Base-by-base conservation (phyloP, 192 early-diverging fungal species). In the Jimgerdemannia flammicorona region DNA sequence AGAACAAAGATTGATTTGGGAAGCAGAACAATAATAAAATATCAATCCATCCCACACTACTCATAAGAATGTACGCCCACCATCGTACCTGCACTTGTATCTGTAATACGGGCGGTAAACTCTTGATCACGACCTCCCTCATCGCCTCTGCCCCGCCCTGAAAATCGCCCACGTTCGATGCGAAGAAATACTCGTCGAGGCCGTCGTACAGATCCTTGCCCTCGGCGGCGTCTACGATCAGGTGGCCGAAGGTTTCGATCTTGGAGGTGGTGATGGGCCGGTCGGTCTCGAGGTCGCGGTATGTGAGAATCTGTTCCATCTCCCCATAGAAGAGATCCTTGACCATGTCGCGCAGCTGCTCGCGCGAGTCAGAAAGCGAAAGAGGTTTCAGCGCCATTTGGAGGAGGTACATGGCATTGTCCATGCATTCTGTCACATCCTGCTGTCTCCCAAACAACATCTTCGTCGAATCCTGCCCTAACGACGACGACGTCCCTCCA, bases 381-480 rank as follows among this genome's bases (percentile, higher is more conserved):
- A 78, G 40, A 2, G 84, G 81, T 41, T 84, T 81, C 66, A 94
- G 80, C 0, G 91, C 92, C 18, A 87, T 87, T 20, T 85, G 86
- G 3, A 94, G 75, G 9, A 90, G 78, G 4, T 84, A 80, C 74
- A 93, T 90, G 14, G 89, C 85, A 71, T 90, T 90, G 3, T 82
- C 86, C 88, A 94, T 91, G 71, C 91, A 91, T 75, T 94, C 93
- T 86, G 90, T 88, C 0, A 94, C 90, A 78, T 94, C 93, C 70
- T 94, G 93, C 74, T 93, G 92, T 41, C 85, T 84, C 8, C 83
- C 83, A 78, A 88, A 83, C 73, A 81, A 69, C 77, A 85, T 85
- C 3, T 71, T 76, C 10, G 72, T 73, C 7, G 74, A 67, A 29
- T 75, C 74, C 40, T 75, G 74, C 40, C 29, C 29, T 9, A 68